Conservation (phyloP, 75 land plant species). For the Cryptomeria japonica region DNA sequence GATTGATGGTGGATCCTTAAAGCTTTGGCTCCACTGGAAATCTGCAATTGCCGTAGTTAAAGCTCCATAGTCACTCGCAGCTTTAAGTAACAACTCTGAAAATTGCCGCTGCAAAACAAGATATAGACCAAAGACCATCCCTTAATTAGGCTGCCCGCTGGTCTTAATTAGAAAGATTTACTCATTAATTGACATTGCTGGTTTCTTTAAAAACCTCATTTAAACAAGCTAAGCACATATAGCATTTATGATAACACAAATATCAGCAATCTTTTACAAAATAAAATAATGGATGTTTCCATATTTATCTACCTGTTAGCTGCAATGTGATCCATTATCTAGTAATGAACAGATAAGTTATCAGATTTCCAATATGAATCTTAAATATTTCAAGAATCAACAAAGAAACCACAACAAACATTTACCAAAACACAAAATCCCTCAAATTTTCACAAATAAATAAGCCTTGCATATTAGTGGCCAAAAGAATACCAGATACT, state of each 20-base stretch:
- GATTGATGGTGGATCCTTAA: slow-evolving; percentile 89
- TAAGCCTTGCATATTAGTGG: background rate
- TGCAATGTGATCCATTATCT: background rate
- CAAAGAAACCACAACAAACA: background rate
- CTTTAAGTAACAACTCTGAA: slow-evolving; percentile 92
- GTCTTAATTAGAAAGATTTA: slow-evolving; percentile 2
- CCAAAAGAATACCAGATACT: background rate
- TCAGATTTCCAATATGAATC: background rate
- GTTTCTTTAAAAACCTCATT: background rate
- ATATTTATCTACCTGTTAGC: background rate
- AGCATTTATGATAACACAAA: background rate
- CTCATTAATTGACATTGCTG: background rate
- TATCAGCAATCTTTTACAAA: background rate
- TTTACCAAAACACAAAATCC: background rate
- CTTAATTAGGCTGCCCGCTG: background rate
- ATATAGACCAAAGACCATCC: background rate
- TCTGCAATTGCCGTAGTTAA: slow-evolving; percentile 89
- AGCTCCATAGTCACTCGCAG: slow-evolving; percentile 99
- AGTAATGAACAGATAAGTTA: background rate
- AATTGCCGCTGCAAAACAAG: slow-evolving; percentile 78
- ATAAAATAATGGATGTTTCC: background rate
- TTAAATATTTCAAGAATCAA: background rate
- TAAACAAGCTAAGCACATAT: background rate
- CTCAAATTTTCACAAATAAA: background rate
- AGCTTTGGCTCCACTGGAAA: slow-evolving; percentile 96